phyloP scores from a whole-genome alignment of 768 basidiomycete genomes.

The Cyathus striatus region DNA sequence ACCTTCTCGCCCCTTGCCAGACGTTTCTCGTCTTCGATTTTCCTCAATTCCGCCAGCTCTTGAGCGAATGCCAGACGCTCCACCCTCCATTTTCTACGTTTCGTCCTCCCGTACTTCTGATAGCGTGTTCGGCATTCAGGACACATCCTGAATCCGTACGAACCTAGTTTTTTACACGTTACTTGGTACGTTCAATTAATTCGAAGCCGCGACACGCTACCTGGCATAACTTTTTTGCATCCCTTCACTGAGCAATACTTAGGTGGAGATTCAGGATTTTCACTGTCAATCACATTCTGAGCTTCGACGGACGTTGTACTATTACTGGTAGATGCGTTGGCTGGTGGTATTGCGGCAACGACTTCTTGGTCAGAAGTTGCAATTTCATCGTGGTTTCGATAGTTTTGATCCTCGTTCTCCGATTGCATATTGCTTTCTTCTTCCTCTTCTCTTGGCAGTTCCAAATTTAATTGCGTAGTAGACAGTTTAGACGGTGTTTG shows the following conservation, averaged over 20 bases:
- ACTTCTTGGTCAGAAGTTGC: too few species aligned
- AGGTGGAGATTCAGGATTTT: conserved; percentile 4
- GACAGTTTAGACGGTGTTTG: too few species aligned
- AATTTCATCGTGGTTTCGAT: too few species aligned
- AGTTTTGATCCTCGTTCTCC: too few species aligned
- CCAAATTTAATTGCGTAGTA: too few species aligned
- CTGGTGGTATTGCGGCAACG: too few species aligned
- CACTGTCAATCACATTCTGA: neutral
- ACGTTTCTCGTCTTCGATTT: conserved; percentile 32
- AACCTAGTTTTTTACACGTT: conserved; percentile 9
- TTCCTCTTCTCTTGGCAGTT: too few species aligned
- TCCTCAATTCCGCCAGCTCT: conserved; percentile 29
- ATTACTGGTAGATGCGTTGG: neutral
- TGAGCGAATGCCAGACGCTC: conserved; percentile 37
- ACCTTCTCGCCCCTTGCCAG: conserved; percentile 30
- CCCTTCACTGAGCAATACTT: conserved; percentile 52
- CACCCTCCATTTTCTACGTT: conserved; percentile 48
- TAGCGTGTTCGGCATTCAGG: conserved; percentile 42
- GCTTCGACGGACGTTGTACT: too few species aligned
- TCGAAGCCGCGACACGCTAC: conserved; percentile 18
- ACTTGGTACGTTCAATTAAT: conserved; percentile 12
- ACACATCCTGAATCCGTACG: conserved; percentile 39
- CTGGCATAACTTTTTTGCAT: conserved; percentile 41
- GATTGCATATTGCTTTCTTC: too few species aligned
- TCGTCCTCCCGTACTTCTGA: conserved; percentile 47